A percentile compares a stretch with the other conserved stretches of the same genome.
Conservation (phyloP, 805 yeast species). For the Brettanomyces anomalus region DNA sequence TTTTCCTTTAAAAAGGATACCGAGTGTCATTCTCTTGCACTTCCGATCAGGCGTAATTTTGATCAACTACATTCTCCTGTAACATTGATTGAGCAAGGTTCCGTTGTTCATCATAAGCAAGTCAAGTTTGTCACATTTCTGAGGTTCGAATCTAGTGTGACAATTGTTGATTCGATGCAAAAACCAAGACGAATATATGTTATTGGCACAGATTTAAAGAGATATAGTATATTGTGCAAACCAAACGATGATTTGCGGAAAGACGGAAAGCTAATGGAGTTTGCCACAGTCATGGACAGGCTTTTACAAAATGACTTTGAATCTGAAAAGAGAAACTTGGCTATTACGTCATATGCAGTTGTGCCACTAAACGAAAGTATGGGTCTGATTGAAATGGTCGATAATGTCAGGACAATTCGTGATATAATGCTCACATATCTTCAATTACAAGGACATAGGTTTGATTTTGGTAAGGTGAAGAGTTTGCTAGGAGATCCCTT, state of each 20-base stretch:
- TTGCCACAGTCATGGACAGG: conserved; percentile 78
- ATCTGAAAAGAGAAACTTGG: conserved; percentile 61
- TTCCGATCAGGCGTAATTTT: conserved; percentile 67
- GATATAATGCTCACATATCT: conserved; percentile 36
- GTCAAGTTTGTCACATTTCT: conserved; percentile 40
- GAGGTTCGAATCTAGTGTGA: conserved; percentile 58
- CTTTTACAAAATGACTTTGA: conserved; percentile 58
- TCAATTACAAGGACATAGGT: conserved; percentile 16
- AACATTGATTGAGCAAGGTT: conserved; percentile 15
- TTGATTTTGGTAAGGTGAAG: conserved; percentile 21
- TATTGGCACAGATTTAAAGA: conserved; percentile 69
- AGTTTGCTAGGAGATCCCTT: conserved; percentile 16
- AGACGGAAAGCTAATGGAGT: conserved; percentile 90
- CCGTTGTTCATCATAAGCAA: conserved; percentile 12
- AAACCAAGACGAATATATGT: conserved; percentile 73
- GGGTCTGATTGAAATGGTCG: conserved; percentile 90
- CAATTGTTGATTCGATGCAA: conserved; percentile 73
- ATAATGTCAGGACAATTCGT: conserved; percentile 63
- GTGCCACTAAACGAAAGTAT: conserved; percentile 77
- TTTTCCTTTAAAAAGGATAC: conserved; percentile 23
- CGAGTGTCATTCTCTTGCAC: conserved; percentile 40
- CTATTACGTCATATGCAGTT: conserved; percentile 78
- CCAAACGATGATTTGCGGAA: conserved; percentile 87
- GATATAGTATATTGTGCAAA: conserved; percentile 72
- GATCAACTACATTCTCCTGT: conserved; percentile 50